phyloP scores from a whole-genome alignment of 2,329 filamentous ascomycete genomes.

The Xylariaceae sp. region DNA sequence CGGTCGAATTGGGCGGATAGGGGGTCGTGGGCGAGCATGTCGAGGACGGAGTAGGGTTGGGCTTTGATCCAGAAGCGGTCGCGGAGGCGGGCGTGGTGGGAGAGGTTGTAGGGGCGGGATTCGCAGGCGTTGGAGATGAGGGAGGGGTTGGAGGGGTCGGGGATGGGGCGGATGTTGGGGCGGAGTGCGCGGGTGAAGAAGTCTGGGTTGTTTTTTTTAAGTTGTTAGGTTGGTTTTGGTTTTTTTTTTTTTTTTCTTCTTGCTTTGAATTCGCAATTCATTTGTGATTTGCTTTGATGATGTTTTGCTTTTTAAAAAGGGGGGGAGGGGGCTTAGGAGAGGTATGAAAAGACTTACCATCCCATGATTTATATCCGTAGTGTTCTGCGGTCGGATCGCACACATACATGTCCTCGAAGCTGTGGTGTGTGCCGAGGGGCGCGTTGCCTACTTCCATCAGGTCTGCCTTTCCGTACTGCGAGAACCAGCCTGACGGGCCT shows the following conservation, averaged over 20 bases:
- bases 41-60: constrained; percentile 50
- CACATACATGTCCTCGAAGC: constrained; percentile 55
- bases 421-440: constrained; percentile 36
- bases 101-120: constrained; percentile 41
- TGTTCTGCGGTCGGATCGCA: constrained; percentile 51
- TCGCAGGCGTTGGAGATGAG: constrained; percentile 55
- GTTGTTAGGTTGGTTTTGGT: not conserved
- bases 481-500: constrained; percentile 49
- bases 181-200: constrained; percentile 54
- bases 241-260: not conserved
- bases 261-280: not conserved
- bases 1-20: constrained; percentile 41
- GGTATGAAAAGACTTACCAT: constrained; percentile 35
- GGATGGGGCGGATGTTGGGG: constrained; percentile 43
- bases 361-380: constrained; percentile 55
- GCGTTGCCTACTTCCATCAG: constrained; percentile 48
- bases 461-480: constrained; percentile 41
- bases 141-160: constrained; percentile 40
- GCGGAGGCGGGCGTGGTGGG: constrained; percentile 38
- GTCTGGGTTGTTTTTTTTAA: constrained; percentile 23
- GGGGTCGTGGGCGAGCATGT: constrained; percentile 48
- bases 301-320: not conserved
- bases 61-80: constrained; percentile 56
- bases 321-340: too few relatives aligned
- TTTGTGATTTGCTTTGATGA: not conserved